Evolutionary conservation across 2,329 filamentous ascomycete species (phyloP), one percentile per base, ranked within the genome.

Genomic region (Fusarium torreyae): DNA sequence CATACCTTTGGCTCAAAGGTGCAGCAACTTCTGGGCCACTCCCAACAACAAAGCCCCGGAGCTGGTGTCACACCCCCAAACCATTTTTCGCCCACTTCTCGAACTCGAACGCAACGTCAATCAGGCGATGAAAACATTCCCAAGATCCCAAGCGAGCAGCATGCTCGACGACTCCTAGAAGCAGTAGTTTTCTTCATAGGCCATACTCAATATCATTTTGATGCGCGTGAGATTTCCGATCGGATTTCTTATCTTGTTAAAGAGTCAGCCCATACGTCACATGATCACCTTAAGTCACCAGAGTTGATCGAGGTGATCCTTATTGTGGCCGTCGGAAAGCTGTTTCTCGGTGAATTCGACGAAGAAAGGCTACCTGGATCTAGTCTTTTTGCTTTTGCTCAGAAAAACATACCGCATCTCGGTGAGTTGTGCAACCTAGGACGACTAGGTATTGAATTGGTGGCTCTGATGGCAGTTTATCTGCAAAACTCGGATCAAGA

Each of bases 1-100:
- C 43, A 46, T 33, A 33, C 43, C 43, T 46, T 46, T 46, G 43
- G 43, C 11, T 46, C 43, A 15, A 46, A 46, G n/a, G 43, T 46
- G 7, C 43, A 46, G 10, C 15, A 46, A 11, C 43, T 46, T 28
- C 26, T 46, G 11, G 43, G 26, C 7, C 24, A 18, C 4, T 17
- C 15, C 5, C 34, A n/a, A 36, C 24, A 46, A 13, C 26, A 46
- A 46, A n/a, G 10, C 14, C 15, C 22, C 15, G 42, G 20, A 44
- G 10, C 42, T 24, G 11, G 15, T 10, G n/a, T 8, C 13, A 36
- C 34, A 3, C 43, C 43, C 7, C 43, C 24, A 13, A 46, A 46
- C 26, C 43, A 46, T 33, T 46, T 46, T 13, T 46, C 26, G 7
- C 43, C 43, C 9, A 6, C 43, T n/a, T 31, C 17, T 28, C 42